A percentile compares a stretch with the other conserved stretches of the same genome.
phyloP scores from a whole-genome alignment of 1,139 yeast species.

The Wickerhamomyces sp. region DNA sequence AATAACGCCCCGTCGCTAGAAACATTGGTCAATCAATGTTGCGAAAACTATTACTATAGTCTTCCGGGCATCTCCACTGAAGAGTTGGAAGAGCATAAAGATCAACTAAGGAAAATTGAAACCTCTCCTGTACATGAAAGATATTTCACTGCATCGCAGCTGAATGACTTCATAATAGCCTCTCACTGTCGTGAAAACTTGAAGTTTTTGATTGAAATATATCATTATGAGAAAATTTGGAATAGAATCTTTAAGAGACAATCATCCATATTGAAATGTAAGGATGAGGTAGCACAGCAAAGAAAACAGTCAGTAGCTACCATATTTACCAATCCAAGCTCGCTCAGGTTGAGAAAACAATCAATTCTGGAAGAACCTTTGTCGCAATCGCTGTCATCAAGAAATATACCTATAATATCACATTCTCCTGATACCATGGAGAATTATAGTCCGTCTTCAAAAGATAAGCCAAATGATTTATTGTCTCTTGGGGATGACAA shows the following conservation, averaged over 20 bases:
- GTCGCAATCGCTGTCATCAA: constrained; percentile 1
- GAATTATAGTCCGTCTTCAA: background rate
- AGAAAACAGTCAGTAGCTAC: constrained; percentile 20
- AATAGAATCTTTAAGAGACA: constrained; percentile 26
- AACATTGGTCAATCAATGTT: constrained; percentile 23
- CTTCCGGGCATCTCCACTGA: background rate
- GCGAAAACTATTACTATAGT: constrained; percentile 20
- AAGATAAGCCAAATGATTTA: no score
- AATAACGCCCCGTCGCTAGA: constrained; percentile 19
- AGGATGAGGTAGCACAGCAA: constrained; percentile 18
- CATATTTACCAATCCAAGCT: constrained; percentile 12
- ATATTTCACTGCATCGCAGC: constrained; percentile 13
- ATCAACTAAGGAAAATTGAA: background rate
- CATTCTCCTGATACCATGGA: background rate
- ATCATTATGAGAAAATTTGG: constrained; percentile 38
- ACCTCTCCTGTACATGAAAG: background rate
- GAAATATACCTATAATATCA: background rate
- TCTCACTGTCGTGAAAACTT: constrained; percentile 45
- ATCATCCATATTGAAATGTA: constrained; percentile 27
- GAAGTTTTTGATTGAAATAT: constrained; percentile 41
- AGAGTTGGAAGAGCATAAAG: constrained; percentile 1
- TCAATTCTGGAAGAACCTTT: constrained; percentile 18
- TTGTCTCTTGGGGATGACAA: no score
- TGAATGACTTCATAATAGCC: constrained; percentile 21
- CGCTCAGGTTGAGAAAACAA: constrained; percentile 12